Percentiles rank a stretch among this genome's conserved stretches.
These are phyloP conservation scores for Saturnispora bothae DNA, from an alignment of 805 yeast species.

Conservation along the genomic window DNA sequence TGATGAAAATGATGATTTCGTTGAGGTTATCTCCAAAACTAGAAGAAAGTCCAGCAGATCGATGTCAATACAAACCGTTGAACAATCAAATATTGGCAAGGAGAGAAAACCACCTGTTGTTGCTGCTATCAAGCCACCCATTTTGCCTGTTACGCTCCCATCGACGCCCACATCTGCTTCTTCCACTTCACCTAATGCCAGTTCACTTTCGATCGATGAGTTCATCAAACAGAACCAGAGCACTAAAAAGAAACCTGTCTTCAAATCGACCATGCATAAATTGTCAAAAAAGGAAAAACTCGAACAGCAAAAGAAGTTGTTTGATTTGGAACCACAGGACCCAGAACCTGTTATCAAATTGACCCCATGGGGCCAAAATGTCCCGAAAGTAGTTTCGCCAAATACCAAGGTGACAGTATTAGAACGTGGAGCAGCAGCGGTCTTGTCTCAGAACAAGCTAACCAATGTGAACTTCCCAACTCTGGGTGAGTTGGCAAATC, in stretches of 20 bases:
- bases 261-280: conserved; percentile 5
- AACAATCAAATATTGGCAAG: neutral
- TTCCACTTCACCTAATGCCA: neutral
- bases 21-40: conserved; percentile 23
- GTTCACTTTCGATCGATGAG: conserved; percentile 3
- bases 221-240: conserved; percentile 1
- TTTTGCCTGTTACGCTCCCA: too few relatives aligned
- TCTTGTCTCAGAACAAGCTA: conserved; percentile 34
- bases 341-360: conserved; percentile 3
- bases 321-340: conserved; percentile 3
- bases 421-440: conserved; percentile 11
- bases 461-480: conserved; percentile 16
- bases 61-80: too few relatives aligned
- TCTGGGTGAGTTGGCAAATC: conserved; percentile 9
- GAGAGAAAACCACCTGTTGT: too few relatives aligned
- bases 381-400: conserved; percentile 11
- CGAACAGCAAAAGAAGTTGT: conserved; percentile 3
- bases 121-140: too few relatives aligned
- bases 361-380: conserved; percentile 10
- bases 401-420: neutral
- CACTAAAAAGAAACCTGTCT: conserved; percentile 2
- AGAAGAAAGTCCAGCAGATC: conserved; percentile 21
- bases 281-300: conserved; percentile 16
- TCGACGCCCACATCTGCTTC: neutral
- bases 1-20: conserved; percentile 23